Percentiles rank a stretch among this genome's conserved stretches.
phyloP scores from a whole-genome alignment of 1,139 yeast species.

The Protomyces inundatus region DNA sequence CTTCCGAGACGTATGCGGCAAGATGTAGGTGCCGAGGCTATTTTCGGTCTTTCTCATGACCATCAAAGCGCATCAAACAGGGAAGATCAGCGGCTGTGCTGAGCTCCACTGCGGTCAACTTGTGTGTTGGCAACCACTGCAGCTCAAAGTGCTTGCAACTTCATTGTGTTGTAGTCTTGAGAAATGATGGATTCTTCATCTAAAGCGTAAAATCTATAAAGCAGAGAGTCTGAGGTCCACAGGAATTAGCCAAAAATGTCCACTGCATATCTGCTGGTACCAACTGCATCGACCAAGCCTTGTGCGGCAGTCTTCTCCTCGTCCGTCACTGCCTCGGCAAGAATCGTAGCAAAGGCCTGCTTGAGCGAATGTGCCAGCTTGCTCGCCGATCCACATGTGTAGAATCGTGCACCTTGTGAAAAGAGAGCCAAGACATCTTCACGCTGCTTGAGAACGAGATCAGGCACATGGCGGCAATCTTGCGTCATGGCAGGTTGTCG shows the following conservation, averaged over 20 bases:
- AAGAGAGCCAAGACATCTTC: conserved; percentile 1
- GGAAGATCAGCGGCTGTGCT: no score
- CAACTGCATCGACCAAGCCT: conserved; percentile 8
- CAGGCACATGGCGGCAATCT: conserved; percentile 13
- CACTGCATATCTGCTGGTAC: conserved; percentile 17
- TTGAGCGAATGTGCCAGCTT: conserved; percentile 15
- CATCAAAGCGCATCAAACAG: no score
- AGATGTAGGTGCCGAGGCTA: no score
- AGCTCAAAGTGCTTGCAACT: no score
- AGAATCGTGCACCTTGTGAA: conserved; percentile 11
- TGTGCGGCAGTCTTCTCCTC: neutral
- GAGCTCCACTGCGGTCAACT: no score
- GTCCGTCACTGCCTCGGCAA: conserved; percentile 1
- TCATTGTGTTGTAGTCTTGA: no score
- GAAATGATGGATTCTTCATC: no score
- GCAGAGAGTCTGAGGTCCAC: no score
- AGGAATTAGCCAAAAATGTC: conserved; percentile 10
- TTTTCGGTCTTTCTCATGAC: no score
- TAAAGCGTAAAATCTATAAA: no score
- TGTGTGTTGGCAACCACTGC: no score
- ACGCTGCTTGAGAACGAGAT: conserved; percentile 12
- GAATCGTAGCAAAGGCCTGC: conserved; percentile 8
- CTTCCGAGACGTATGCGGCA: no score
- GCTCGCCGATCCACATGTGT: conserved; percentile 22
- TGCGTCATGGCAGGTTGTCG: conserved; percentile 3